Base-by-base conservation (phyloP, 169 alveolate genomes). In the Plasmodium vivax region DNA sequence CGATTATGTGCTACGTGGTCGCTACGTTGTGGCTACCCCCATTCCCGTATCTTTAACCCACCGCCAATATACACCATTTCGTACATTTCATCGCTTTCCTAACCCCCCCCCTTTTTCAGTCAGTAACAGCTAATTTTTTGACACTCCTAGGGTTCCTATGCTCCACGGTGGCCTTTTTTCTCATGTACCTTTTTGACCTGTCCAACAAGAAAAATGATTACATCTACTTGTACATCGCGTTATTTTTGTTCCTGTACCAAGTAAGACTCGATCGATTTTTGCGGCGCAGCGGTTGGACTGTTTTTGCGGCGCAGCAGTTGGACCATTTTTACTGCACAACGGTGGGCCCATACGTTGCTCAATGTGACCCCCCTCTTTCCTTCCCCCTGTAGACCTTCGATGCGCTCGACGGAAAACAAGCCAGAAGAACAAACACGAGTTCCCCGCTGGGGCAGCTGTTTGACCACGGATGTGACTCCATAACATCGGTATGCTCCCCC, bases 331-430 rank as follows among this genome's bases (percentile, higher is more conserved):
- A 7, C 32, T 62, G 12, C 41, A 19, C 32, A 84, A 1, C 32
- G 2, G 8, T 84, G 9, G 1, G 32, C 47, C 62, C 38, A 75
- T 43, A 84, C 38, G 7, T 38, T n/a, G 45, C 32, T 75, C 19
- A 68, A 68, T 38, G 43, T 87, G 38, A 19, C 8, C 84, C 41
- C 95, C 38, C 82, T 41, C n/a, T 75, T 75, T 19, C 79, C 27
- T 95, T 92, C 83, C 90, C 43, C 93, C 62, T 27, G 96, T 58
- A 97, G 92, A 97, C 98, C 4, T 92, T 97, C n/a, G 99, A 98
- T 92, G 98, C 98, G 5, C 93, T 97, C 23, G 99, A 98, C 85
- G 99, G 99, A 30, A 98, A 98, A 83, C 98, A 98, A 41, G 99
- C 99, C 51, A 93, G 99, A 62, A 95, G 98, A 62, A 96, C 98